Conservation (phyloP, 768 basidiomycete species). For the Lactarius vividus region DNA sequence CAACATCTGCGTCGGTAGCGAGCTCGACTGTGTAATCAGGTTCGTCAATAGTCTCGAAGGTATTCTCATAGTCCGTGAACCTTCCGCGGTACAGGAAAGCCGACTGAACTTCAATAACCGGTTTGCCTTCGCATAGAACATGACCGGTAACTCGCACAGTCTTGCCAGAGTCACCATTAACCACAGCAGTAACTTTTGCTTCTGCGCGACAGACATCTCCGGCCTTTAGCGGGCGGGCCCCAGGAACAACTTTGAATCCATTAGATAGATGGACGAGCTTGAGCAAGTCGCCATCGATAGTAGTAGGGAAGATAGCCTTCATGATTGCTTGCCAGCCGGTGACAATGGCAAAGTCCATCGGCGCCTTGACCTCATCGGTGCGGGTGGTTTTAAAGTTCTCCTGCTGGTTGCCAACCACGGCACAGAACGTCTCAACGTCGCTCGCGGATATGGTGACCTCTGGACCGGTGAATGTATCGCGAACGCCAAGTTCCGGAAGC, state of each 20-base stretch:
- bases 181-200: conserved; percentile 84
- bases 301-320: conserved; percentile 91
- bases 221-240: conserved; percentile 68
- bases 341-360: conserved; percentile 99
- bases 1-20: conserved; percentile 74
- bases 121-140: conserved; percentile 71
- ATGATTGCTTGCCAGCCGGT: conserved; percentile 99
- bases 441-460: conserved; percentile 76
- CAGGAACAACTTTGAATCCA: conserved; percentile 87
- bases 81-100: conserved; percentile 96
- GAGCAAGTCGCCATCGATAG: conserved; percentile 91
- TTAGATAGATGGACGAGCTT: conserved; percentile 97
- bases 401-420: conserved; percentile 89
- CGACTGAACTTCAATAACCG: conserved; percentile 90
- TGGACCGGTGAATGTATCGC: conserved; percentile 81
- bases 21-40: conserved; percentile 82
- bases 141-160: conserved; percentile 85
- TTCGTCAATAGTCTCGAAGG: conserved; percentile 90
- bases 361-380: conserved; percentile 71
- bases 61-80: conserved; percentile 92
- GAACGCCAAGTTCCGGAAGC: conserved; percentile 76
- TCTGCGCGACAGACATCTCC: conserved; percentile 91
- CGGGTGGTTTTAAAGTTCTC: conserved; percentile 85
- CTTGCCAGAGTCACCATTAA: conserved; percentile 90
- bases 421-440: conserved; percentile 85